Conservation (phyloP, 2,329 filamentous ascomycete genomes). For the Exophiala sideris region DNA sequence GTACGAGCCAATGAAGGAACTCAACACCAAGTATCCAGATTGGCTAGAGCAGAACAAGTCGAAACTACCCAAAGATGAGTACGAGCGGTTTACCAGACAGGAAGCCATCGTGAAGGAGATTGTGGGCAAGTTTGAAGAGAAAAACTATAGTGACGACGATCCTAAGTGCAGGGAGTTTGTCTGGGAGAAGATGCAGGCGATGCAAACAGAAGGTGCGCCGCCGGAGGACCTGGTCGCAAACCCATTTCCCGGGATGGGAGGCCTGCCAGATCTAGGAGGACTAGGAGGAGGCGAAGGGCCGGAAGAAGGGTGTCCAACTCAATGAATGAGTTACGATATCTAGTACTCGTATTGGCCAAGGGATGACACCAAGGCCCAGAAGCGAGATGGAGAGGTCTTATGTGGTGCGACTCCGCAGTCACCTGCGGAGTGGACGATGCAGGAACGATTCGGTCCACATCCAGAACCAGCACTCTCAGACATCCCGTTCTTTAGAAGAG, state of each 20-base stretch:
- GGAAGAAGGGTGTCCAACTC: conserved; percentile 60
- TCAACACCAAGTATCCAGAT: conserved; percentile 83
- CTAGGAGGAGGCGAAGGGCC: conserved; percentile 64
- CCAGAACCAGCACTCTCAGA: too few species aligned
- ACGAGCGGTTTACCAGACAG: conserved; percentile 78
- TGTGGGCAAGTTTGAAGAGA: conserved; percentile 80
- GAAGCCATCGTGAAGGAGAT: conserved; percentile 78
- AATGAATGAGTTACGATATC: conserved; percentile 39
- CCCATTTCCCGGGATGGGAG: conserved; percentile 58
- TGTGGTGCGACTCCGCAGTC: too few species aligned
- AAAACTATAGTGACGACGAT: conserved; percentile 77
- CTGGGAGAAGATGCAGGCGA: conserved; percentile 98
- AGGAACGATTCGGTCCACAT: too few species aligned
- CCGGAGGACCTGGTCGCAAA: conserved; percentile 74
- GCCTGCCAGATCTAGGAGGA: conserved; percentile 52
- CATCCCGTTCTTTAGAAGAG: too few species aligned
- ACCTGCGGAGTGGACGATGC: too few species aligned
- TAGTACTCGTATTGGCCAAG: too few species aligned
- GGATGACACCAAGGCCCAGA: too few species aligned
- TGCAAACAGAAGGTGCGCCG: conserved; percentile 92
- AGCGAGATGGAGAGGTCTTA: too few species aligned
- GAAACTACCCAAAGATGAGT: conserved; percentile 63
- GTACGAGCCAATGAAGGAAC: conserved; percentile 98
- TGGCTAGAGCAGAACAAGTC: conserved; percentile 80
- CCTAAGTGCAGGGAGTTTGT: conserved; percentile 82